phyloP scores from a whole-genome alignment of 768 basidiomycete species.

The Collybia sp. region DNA sequence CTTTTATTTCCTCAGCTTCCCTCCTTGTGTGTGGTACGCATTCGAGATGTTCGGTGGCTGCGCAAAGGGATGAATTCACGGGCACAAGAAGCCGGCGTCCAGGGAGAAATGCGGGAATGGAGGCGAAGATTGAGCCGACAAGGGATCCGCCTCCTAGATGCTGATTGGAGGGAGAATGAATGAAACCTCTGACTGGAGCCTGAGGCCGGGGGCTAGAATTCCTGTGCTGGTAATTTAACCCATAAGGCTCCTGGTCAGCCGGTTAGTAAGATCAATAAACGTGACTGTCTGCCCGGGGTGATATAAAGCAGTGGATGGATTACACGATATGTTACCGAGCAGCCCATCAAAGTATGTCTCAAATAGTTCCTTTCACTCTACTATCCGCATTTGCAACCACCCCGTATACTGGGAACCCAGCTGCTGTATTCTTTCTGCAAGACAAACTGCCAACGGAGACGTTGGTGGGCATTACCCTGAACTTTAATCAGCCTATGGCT shows the following conservation, averaged over 20 bases:
- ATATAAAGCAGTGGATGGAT: no score
- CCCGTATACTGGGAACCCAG: conserved; percentile 40
- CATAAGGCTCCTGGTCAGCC: neutral
- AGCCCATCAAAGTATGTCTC: conserved; percentile 4
- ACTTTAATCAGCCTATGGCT: conserved; percentile 42
- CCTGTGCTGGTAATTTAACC: neutral
- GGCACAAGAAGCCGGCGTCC: conserved; percentile 72
- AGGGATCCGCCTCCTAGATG: conserved; percentile 62
- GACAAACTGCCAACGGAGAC: conserved; percentile 17
- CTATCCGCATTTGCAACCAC: conserved; percentile 39
- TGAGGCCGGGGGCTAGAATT: neutral
- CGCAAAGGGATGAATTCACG: conserved; percentile 56
- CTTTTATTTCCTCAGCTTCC: conserved; percentile 52
- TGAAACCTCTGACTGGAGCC: neutral
- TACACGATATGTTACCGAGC: no score
- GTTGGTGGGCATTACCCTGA: conserved; percentile 30
- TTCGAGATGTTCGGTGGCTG: conserved; percentile 71
- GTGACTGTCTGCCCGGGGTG: no score
- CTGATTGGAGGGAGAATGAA: conserved; percentile 59
- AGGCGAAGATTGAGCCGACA: conserved; percentile 51
- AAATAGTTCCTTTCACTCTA: conserved; percentile 26
- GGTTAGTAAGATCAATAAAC: no score
- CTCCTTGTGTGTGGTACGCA: conserved; percentile 48
- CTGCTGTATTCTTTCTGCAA: conserved; percentile 33
- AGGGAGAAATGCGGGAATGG: conserved; percentile 81